A percentile compares a stretch with the other conserved stretches of the same genome.
Evolutionary conservation across 179 eudicot genomes (phyloP).

Genomic region (Beta lomatogona): DNA sequence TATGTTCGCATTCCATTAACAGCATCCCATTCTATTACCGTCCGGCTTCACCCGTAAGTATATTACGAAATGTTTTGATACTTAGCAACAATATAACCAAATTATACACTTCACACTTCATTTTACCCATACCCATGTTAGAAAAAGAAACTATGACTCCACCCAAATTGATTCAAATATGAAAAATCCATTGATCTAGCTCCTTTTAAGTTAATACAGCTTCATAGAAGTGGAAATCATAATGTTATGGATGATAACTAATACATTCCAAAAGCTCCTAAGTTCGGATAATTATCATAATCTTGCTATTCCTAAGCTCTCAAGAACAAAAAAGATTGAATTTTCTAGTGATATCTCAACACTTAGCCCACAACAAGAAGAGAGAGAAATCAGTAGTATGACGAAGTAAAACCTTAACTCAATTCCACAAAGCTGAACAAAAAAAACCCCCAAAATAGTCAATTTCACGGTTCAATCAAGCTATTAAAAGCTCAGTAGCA

Average conservation of each 20-base stretch:
- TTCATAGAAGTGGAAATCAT: neutral
- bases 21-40: neutral
- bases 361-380: neutral
- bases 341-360: neutral
- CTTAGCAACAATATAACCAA: neutral
- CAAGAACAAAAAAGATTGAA: neutral
- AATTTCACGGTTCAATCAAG: neutral
- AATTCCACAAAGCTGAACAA: neutral
- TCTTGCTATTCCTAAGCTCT: neutral
- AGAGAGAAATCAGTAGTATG: neutral
- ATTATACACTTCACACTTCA: neutral
- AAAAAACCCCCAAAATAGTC: neutral
- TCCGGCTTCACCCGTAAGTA: no score
- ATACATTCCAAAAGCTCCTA: neutral
- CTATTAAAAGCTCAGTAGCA: neutral
- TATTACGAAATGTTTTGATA: neutral
- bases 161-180: neutral
- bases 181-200: neutral
- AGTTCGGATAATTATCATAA: neutral
- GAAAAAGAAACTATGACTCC: neutral
- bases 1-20: neutral
- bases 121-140: neutral
- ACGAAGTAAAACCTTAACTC: constrained; percentile 11
- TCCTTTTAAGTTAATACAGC: neutral
- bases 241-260: neutral